Evolutionary conservation across 345 rosid genomes (phyloP).

Genomic region (Laguncularia racemosa): DNA sequence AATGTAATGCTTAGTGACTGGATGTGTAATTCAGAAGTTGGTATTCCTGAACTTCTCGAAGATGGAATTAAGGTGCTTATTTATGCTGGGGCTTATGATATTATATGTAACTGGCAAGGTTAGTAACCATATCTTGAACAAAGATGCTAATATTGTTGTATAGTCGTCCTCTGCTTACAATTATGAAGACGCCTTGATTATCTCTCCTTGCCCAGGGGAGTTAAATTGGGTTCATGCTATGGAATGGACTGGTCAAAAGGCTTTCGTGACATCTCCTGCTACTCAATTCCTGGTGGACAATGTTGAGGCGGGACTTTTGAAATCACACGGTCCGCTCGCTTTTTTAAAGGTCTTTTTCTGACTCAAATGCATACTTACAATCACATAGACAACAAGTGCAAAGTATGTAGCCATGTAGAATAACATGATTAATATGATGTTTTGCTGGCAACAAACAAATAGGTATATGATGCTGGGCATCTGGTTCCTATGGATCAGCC

Average conservation of each 20-base stretch:
- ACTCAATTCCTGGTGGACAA: conserved; percentile 51
- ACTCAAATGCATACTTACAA: neutral
- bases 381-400: neutral
- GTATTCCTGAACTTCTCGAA: conserved; percentile 65
- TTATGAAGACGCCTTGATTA: neutral
- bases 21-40: conserved; percentile 67
- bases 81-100: conserved; percentile 87
- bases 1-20: conserved; percentile 51
- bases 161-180: too few relatives aligned
- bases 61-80: conserved; percentile 61
- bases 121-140: neutral
- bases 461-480: conserved; percentile 83
- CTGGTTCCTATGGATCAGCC: conserved; percentile 99
- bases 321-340: conserved; percentile 59
- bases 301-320: conserved; percentile 52
- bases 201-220: conserved; percentile 37
- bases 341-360: conserved; percentile 53
- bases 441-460: neutral
- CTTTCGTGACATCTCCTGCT: conserved; percentile 41
- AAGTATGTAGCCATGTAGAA: neutral
- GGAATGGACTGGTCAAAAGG: conserved; percentile 68
- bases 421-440: neutral
- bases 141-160: neutral
- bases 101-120: conserved; percentile 92
- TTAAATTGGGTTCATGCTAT: conserved; percentile 77